Percentiles rank a stretch among this genome's conserved stretches.
Conservation (phyloP, 1,284 basidiomycete genomes). For the Sphagnurus paluster region DNA sequence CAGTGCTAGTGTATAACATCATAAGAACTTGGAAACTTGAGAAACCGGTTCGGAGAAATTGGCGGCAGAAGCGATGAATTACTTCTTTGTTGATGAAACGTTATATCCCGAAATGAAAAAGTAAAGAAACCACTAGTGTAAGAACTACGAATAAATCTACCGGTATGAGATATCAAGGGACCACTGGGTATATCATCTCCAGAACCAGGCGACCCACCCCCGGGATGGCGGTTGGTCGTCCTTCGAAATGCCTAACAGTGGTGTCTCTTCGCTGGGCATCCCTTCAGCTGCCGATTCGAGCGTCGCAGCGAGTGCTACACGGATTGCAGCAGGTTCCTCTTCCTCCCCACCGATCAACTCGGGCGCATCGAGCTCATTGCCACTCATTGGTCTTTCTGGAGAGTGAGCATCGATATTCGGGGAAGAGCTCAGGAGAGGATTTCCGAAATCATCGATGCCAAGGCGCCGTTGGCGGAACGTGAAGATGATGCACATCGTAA, state of each 20-base stretch:
- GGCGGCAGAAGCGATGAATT: no score
- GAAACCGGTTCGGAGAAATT: no score
- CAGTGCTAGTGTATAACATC: no score
- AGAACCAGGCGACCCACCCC: constrained; percentile 9
- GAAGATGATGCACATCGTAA: constrained; percentile 82
- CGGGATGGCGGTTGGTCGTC: neutral
- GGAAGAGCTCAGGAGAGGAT: constrained; percentile 49
- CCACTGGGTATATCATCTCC: no score
- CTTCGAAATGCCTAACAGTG: constrained; percentile 10
- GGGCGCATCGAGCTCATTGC: constrained; percentile 17
- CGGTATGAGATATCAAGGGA: no score
- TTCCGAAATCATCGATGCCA: constrained; percentile 93
- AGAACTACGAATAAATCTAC: no score
- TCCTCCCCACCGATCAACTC: constrained; percentile 22
- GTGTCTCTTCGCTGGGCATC: constrained; percentile 16
- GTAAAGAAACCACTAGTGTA: no score
- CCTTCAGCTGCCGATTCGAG: constrained; percentile 23
- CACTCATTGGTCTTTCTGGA: constrained; percentile 4
- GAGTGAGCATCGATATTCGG: neutral
- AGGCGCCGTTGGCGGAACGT: constrained; percentile 73
- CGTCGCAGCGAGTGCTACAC: constrained; percentile 22
- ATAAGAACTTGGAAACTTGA: no score
- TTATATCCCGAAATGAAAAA: no score
- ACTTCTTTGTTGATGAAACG: no score
- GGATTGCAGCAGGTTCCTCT: constrained; percentile 24